Evolutionary conservation across 2,329 filamentous ascomycete species (phyloP).

Genomic region (Fusarium mexicanum): DNA sequence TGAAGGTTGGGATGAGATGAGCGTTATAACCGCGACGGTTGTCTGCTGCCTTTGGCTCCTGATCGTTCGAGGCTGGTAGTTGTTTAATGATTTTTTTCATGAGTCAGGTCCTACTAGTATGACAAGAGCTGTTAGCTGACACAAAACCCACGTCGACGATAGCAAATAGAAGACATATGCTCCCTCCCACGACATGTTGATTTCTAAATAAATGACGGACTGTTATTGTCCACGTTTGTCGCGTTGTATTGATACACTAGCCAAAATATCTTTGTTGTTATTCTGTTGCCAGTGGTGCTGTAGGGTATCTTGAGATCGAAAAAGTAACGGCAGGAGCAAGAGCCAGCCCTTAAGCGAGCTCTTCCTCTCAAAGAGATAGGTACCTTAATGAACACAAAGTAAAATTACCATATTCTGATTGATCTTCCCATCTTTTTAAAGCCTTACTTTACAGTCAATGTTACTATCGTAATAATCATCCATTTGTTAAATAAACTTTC

Average conservation of each 20-base stretch:
- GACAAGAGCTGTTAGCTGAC: rapidly evolving
- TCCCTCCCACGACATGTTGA: rapidly evolving
- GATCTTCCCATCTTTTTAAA: rapidly evolving
- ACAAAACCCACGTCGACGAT: rapidly evolving
- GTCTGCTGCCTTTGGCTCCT: background rate
- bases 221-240: rapidly evolving
- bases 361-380: background rate
- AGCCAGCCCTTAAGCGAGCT: background rate
- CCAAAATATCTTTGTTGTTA: background rate
- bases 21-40: background rate
- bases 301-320: background rate
- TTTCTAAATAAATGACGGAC: rapidly evolving
- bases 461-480: rapidly evolving
- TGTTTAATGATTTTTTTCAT: rapidly evolving
- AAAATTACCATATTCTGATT: rapidly evolving
- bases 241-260: rapidly evolving
- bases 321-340: background rate
- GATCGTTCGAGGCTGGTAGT: rapidly evolving
- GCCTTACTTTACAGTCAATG: rapidly evolving
- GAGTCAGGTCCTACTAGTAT: rapidly evolving
- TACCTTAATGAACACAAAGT: rapidly evolving
- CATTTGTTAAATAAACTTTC: rapidly evolving
- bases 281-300: rapidly evolving
- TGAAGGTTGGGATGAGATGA: background rate
- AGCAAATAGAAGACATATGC: too few species aligned